Conservation (phyloP, 164 flowering plant genomes). For the Vitis vinifera region ASM3070453v1 NC_081808.1:25674501-25675000, state of each 20-base stretch:
- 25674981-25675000: conserved; percentile 88
- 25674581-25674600: conserved; percentile 83
- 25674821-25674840: conserved; percentile 81
- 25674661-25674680: conserved; percentile 93
- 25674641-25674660: conserved; percentile 80
- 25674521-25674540: conserved; percentile 76
- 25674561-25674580: conserved; percentile 64
- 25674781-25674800: conserved; percentile 95
- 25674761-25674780: conserved; percentile 90
- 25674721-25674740: conserved; percentile 71
- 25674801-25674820: conserved; percentile 75
- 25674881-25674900: conserved; percentile 83
- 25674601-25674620: conserved; percentile 63
- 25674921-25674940: conserved; percentile 71
- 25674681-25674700: conserved; percentile 56
- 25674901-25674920: conserved; percentile 77
- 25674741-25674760: conserved; percentile 86
- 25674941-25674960: conserved; percentile 43
- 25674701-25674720: conserved; percentile 42
- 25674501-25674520: conserved; percentile 84
- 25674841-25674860: conserved; percentile 66
- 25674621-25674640: conserved; percentile 82
- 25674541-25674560: conserved; percentile 90
- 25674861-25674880: conserved; percentile 53
- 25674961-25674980: conserved; percentile 94